Evolutionary conservation across 2,329 filamentous ascomycete genomes (phyloP).

Genomic region (Ophiostoma perfectum): DNA sequence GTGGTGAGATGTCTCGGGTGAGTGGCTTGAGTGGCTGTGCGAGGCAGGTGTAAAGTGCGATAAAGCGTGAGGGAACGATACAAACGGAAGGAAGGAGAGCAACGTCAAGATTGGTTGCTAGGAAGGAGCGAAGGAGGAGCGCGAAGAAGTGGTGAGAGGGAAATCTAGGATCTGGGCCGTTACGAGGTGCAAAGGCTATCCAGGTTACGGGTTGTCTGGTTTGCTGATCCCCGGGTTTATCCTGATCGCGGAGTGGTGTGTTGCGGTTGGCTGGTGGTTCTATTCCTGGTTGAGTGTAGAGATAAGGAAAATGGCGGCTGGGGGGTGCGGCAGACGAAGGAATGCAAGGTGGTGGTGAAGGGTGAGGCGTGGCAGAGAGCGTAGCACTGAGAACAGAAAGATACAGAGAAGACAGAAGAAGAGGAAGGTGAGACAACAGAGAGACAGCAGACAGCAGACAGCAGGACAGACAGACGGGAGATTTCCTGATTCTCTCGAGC

Average conservation of each 20-base stretch:
- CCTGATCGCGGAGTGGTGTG: neutral
- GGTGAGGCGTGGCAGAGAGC: neutral
- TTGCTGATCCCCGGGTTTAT: neutral
- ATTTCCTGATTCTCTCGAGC: neutral
- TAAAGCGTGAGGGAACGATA: neutral
- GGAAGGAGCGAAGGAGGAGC: neutral
- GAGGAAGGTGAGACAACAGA: too few relatives aligned
- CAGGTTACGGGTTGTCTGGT: constrained; percentile 1
- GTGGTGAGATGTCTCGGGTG: neutral
- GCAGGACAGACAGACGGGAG: neutral
- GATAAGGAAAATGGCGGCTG: neutral
- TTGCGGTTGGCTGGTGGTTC: neutral
- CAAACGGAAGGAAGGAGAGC: neutral
- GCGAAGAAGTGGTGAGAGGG: neutral
- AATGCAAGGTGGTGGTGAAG: neutral
- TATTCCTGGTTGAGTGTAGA: neutral
- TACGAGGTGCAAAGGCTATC: neutral
- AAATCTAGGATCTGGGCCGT: neutral
- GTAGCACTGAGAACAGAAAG: neutral
- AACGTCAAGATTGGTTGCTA: neutral
- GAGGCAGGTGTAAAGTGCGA: neutral
- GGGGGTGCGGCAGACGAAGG: neutral
- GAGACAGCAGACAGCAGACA: too few relatives aligned
- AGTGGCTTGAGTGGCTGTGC: neutral
- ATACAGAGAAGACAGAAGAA: neutral